These are phyloP conservation scores for Tolypocladium endophyticum DNA, from an alignment of 2,329 filamentous ascomycete species.

Conservation along the genomic window DNA sequence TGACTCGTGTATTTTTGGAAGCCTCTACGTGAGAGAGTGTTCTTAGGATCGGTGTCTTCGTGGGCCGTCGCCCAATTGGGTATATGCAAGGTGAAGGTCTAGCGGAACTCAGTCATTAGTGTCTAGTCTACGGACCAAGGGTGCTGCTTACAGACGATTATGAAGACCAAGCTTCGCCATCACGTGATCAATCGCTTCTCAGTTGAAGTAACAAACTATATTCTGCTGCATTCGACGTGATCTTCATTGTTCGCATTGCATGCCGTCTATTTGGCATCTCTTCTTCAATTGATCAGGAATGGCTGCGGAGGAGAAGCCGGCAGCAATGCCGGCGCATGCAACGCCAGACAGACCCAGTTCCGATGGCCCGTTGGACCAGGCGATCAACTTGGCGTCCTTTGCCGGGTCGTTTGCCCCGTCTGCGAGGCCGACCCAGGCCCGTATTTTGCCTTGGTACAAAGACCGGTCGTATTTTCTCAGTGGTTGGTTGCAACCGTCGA, in stretches of 20 bases:
- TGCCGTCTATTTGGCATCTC: background rate
- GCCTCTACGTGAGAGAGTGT: no score
- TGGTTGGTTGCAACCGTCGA: conserved; percentile 12
- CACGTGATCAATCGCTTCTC: background rate
- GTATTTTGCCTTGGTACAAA: conserved; percentile 13
- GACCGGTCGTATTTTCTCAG: conserved; percentile 12
- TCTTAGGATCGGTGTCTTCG: no score
- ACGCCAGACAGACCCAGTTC: background rate
- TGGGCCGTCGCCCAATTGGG: no score
- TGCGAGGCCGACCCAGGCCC: background rate
- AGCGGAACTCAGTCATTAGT: no score
- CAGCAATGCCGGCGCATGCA: background rate
- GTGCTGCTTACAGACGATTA: background rate
- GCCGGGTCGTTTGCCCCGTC: background rate
- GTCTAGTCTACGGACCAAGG: no score
- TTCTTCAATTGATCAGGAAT: background rate
- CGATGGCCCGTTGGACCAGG: background rate
- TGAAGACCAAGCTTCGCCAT: background rate
- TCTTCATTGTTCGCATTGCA: background rate
- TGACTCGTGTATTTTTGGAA: no score
- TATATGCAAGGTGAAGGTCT: no score
- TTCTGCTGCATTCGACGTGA: background rate
- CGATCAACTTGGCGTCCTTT: background rate
- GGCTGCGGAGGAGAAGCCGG: background rate
- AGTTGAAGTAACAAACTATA: no score